Evolutionary conservation across 2,329 filamentous ascomycete genomes (phyloP), one percentile per base, ranked within the genome.

Genomic region (Calonectria pseudoturangicola): DNA sequence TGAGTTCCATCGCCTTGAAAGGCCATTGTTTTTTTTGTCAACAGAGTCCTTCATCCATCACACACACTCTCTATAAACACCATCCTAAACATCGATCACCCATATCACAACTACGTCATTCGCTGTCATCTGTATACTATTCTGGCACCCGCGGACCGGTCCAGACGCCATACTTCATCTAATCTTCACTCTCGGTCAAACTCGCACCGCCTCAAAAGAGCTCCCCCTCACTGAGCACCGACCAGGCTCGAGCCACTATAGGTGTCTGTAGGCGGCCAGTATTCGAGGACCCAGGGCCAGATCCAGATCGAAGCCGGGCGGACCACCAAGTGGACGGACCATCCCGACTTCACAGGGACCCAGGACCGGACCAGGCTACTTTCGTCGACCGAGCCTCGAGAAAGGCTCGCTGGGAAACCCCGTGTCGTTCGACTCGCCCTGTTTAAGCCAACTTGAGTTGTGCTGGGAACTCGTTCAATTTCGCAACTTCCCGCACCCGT

Each of bases 241-340:
- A 8, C 8, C 74, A 36, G 75, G 72, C 77, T 73, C 67, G 75
- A 79, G 77, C 74, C 74, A 78, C 68, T 67, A 64, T 70, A 28
- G 65, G 41, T 71, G 47, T 72, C 70, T 43, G 73, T 72, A 79
- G 73, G 68, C 60, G 66, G 69, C 70, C 9, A 50, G 8, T 73
- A 43, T 64, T 27, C 60, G 67, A 70, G 70, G 77, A 72, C 58
- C 73, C 71, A 51, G 71, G 74, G 63, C 73, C 71, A 76, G 77
- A 78, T 78, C 72, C 75, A 78, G 77, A 78, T 77, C 76, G 76
- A 79, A 77, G 75, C 75, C 74, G 70, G 74, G 72, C 74, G 70
- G 70, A 48, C 71, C 67, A 71, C 21, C 74, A 70, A 56, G 75
- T 56, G 74, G 74, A 79, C 77, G 77, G 77, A 73, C 77, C 77